Conservation (phyloP, 129 eudicot genomes). For the Artemisia argyi region DNA sequence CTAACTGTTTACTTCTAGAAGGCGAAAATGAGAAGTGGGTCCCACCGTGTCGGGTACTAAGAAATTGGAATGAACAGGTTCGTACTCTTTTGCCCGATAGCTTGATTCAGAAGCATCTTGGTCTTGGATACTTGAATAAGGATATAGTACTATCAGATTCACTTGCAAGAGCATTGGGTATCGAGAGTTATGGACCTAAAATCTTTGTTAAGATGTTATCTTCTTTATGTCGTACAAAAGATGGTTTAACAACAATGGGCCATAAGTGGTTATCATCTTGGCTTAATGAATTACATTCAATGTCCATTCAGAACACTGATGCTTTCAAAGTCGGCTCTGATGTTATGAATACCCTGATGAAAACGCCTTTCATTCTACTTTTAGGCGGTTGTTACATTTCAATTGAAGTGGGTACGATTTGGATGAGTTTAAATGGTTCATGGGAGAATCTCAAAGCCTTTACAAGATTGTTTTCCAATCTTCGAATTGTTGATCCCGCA, state of each 20-base stretch:
- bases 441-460: slow-evolving; percentile 42
- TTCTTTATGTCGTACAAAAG: slow-evolving; percentile 49
- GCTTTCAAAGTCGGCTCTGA: slow-evolving; percentile 44
- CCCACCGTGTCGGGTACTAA: slow-evolving; percentile 80
- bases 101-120: slow-evolving; percentile 76
- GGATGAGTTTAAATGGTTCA: slow-evolving; percentile 59
- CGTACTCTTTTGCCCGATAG: slow-evolving; percentile 66
- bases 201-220: slow-evolving; percentile 51
- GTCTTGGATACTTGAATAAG: slow-evolving; percentile 74
- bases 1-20: slow-evolving; percentile 77
- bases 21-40: slow-evolving; percentile 61
- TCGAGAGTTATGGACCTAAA: slow-evolving; percentile 77
- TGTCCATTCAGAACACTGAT: slow-evolving; percentile 30
- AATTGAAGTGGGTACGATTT: slow-evolving; percentile 59
- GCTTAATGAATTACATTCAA: slow-evolving; percentile 53
- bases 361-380: slow-evolving; percentile 76
- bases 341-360: slow-evolving; percentile 44
- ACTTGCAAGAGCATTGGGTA: slow-evolving; percentile 70
- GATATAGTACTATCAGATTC: slow-evolving; percentile 68
- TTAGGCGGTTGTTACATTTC: slow-evolving; percentile 64
- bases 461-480: slow-evolving; percentile 52
- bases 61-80: slow-evolving; percentile 76
- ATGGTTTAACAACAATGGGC: slow-evolving; percentile 70
- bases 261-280: slow-evolving; percentile 72
- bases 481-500: slow-evolving; percentile 68